Evolutionary conservation across 192 early-diverging fungal genomes (phyloP).

Genomic region (Gonapodya prolifera): DNA sequence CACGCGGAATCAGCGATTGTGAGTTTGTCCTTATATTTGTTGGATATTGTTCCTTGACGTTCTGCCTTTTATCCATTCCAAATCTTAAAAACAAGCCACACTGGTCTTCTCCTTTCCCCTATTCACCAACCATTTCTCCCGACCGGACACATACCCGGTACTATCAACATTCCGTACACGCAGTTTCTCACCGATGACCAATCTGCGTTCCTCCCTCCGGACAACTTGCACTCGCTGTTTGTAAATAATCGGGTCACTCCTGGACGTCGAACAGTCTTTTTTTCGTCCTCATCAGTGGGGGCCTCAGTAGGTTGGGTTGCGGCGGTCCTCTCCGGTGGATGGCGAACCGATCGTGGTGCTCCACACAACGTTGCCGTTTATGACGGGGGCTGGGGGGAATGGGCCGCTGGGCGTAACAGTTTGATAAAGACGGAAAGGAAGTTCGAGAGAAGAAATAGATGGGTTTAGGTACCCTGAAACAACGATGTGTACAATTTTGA

Average conservation of each 20-base stretch:
- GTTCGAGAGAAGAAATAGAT: neutral
- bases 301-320: neutral
- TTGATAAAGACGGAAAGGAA: slow-evolving; percentile 28
- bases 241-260: neutral
- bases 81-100: neutral
- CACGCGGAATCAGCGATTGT: neutral
- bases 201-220: neutral
- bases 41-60: neutral
- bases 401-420: slow-evolving; percentile 54
- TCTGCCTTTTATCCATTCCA: neutral
- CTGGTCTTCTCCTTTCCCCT: slow-evolving; percentile 48
- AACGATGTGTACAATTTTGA: neutral
- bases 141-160: slow-evolving; percentile 70
- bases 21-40: neutral
- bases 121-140: slow-evolving; percentile 44
- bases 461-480: neutral
- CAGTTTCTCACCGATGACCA: slow-evolving; percentile 18
- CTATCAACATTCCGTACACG: slow-evolving; percentile 65
- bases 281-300: neutral
- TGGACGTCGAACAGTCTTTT: neutral
- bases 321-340: neutral
- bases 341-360: slow-evolving; percentile 13
- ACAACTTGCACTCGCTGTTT: neutral
- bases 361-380: slow-evolving; percentile 49
- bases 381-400: slow-evolving; percentile 90